A percentile compares a stretch with the other conserved stretches of the same genome.
Evolutionary conservation across 2,329 filamentous ascomycete species (phyloP).

Genomic region (Clathrospora elynae): DNA sequence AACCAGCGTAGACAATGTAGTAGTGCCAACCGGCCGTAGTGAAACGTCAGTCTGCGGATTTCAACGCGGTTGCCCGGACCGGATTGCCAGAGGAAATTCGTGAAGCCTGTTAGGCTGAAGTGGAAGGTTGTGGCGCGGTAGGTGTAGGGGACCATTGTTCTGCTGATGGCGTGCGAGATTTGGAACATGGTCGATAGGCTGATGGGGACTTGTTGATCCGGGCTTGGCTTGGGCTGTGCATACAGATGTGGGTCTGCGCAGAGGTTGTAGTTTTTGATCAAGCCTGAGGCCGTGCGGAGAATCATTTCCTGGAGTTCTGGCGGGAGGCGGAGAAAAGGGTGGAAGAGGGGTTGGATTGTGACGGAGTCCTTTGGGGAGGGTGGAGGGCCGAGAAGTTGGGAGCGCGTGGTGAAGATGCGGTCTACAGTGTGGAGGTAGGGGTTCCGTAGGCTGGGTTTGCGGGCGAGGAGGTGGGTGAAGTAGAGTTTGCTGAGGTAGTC

Average conservation of each 20-base stretch:
- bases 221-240: not conserved
- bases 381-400: conserved; percentile 8
- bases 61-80: conserved; percentile 29
- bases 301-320: conserved; percentile 40
- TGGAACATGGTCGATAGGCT: conserved; percentile 25
- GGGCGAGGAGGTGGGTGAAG: conserved; percentile 20
- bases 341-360: conserved; percentile 37
- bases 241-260: conserved; percentile 9
- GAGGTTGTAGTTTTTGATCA: conserved; percentile 20
- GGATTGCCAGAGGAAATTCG: conserved; percentile 26
- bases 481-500: conserved; percentile 38
- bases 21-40: conserved; percentile 26
- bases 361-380: conserved; percentile 23
- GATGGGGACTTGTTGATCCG: conserved; percentile 13
- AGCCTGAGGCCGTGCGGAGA: conserved; percentile 25
- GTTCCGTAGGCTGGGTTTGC: not conserved
- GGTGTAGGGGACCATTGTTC: conserved; percentile 28
- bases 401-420: conserved; percentile 4
- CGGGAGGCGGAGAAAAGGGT: conserved; percentile 31
- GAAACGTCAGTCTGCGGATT: conserved; percentile 28
- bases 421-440: conserved; percentile 3
- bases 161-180: conserved; percentile 26
- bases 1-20: conserved; percentile 42
- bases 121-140: conserved; percentile 36
- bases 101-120: conserved; percentile 30